Evolutionary conservation across 768 basidiomycete genomes (phyloP).

Genomic region (Candolleomyces aberdarensis): DNA sequence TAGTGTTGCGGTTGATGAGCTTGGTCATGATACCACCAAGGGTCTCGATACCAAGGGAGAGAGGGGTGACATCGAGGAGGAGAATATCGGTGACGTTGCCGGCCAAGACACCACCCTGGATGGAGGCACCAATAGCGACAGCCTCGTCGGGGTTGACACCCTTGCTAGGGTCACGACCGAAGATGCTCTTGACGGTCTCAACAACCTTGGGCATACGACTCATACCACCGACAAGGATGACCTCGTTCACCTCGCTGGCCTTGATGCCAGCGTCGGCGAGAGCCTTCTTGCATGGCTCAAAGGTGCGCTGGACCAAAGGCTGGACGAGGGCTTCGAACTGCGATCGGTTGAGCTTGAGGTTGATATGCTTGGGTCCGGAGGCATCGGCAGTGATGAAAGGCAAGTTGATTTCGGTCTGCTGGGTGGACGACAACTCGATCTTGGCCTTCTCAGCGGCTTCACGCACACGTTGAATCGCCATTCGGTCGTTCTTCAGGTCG

Average conservation of each 20-base stretch:
- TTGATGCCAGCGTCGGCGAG: conserved; percentile 92
- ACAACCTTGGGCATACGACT: conserved; percentile 94
- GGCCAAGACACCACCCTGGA: conserved; percentile 96
- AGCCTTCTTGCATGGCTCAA: conserved; percentile 98
- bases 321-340: conserved; percentile 88
- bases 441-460: conserved; percentile 99
- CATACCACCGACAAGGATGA: conserved; percentile 99
- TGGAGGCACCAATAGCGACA: conserved; percentile 96
- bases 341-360: conserved; percentile 81
- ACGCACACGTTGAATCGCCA: conserved; percentile 98
- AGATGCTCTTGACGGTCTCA: conserved; percentile 91
- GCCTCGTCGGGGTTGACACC: conserved; percentile 99
- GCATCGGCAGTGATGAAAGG: conserved; percentile 98
- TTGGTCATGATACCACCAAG: conserved; percentile 99
- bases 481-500: conserved; percentile 80
- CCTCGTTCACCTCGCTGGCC: conserved; percentile 89
- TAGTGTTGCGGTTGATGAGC: conserved; percentile 96
- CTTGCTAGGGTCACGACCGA: conserved; percentile 96
- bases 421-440: conserved; percentile 92
- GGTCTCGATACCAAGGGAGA: conserved; percentile 96
- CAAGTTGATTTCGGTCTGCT: conserved; percentile 95
- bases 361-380: conserved; percentile 95
- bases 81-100: conserved; percentile 96
- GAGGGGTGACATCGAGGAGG: conserved; percentile 91
- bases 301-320: conserved; percentile 80